Evolutionary conservation across 2,329 filamentous ascomycete genomes (phyloP).

Genomic region (Ambrosiella xylebori): DNA sequence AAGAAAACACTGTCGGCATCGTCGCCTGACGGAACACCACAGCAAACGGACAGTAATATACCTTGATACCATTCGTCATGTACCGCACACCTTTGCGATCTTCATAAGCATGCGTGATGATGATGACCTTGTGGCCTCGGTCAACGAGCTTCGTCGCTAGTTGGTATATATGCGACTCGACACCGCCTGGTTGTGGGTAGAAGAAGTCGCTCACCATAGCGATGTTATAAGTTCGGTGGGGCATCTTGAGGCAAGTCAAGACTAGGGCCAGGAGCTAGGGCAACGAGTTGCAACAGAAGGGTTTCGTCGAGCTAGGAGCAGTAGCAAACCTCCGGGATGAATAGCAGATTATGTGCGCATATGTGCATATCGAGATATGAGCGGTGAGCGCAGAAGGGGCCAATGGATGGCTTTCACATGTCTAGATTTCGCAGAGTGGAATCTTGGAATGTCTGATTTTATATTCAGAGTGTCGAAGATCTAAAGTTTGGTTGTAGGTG

Average conservation of each 20-base stretch:
- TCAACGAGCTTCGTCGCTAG: conserved; percentile 91
- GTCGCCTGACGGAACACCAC: conserved; percentile 88
- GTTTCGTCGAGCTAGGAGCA: not conserved
- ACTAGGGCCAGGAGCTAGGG: not conserved
- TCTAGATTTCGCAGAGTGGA: not conserved
- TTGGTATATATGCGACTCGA: conserved; percentile 98
- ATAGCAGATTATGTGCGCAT: no score
- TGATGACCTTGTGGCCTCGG: conserved; percentile 91
- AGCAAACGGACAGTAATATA: conserved; percentile 93
- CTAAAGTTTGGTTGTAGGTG: no score
- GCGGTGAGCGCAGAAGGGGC: not conserved
- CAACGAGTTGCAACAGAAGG: not conserved
- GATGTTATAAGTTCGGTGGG: conserved; percentile 46
- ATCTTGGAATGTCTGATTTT: not conserved
- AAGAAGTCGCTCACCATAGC: conserved; percentile 99
- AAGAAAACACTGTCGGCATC: conserved; percentile 94
- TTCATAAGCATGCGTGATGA: conserved; percentile 90
- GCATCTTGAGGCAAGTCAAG: conserved; percentile 23
- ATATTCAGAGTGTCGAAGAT: not conserved
- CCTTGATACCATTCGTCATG: conserved; percentile 92
- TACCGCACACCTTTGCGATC: conserved; percentile 85
- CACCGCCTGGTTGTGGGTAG: conserved; percentile 89
- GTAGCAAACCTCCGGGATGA: no score
- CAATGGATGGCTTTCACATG: not conserved
- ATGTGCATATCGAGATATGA: no score